Base-by-base conservation (phyloP, 164 flowering plant genomes). In the Chimonanthus praecox region DNA sequence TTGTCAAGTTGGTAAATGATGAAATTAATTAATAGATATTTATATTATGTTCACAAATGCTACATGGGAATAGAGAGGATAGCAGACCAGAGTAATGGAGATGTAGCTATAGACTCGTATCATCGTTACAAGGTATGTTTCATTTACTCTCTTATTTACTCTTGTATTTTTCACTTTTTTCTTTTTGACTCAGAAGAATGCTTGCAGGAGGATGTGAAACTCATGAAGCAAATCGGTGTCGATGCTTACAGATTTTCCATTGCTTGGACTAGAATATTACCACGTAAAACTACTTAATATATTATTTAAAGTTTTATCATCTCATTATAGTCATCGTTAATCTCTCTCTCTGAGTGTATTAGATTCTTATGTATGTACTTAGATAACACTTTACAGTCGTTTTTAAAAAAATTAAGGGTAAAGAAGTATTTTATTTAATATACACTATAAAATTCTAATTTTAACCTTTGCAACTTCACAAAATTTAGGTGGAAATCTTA, bases 101-200 rank as follows among this genome's bases (percentile, higher is more conserved):
- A 82, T 62, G 77, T 81, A 0, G 85, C 87, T 11, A 48, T 58
- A 7, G 87, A 86, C 79, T 80, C 73, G 33, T 86, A 84, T 70
- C 82, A 86, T 78, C 84, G 71, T 0, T 84, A 83, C 54, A 82
- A 84, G 86, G 89, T 86, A 2, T 1, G 51, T 20, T 47, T 2
- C 13, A 33, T 33, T 33, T 33, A 33, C 15, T 18, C 47, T 47
- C 6, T n/a, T 3, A 5, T 18, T 49, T 33, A 45, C 48, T 71
- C 21, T 45, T 16, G 61, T 43, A 45, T 60, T 21, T 7, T 44
- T 62, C 50, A 7, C 13, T 18, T 54, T 15, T 15, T 9, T 6
- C 0, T 47, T 60, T 47, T 47, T 18, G 18, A 67, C 9, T 50
- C 61, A 74, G 1, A 47, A 7, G 6, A 47, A 47, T n/a, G 46